Evolutionary conservation across 2,329 filamentous ascomycete species (phyloP), one percentile per base, ranked within the genome.

Genomic region (Claviceps sp.): DNA sequence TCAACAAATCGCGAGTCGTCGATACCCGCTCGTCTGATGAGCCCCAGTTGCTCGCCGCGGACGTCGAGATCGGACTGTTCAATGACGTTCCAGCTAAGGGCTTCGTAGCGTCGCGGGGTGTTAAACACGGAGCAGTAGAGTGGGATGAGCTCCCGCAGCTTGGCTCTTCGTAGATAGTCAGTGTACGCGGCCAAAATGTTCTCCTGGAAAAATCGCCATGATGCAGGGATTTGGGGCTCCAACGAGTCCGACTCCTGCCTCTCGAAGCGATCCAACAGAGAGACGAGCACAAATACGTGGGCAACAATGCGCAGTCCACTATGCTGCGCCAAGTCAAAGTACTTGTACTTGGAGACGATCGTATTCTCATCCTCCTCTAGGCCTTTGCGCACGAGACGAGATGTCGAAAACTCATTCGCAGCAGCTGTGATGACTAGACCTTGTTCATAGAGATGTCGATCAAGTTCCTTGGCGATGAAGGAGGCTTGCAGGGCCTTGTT

Each of bases 81-180:
- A 48, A 89, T 84, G 52, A 96, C 71, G 52, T 94, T 85, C 50
- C 81, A 78, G 53, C 84, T 87, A 48, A 98, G 75, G 16, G 84
- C 83, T 51, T 82, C 77, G 58, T 88, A 82, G 55, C 78, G 76
- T 56, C 84, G 77, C 13, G 79, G 72, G 6, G 74, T 70, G 9
- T 79, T 75, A 13, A 98, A 73, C 59, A 88, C 84, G 8, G 88
- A 88, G 56, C 87, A 90, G 65, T 98, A 98, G 1, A 95, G 72
- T 0, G 93, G 90, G 52, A 95, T 85, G 43, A 93, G 70, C 56
- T 91, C 84, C 54, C 85, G 81, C 51, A 93, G 79, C 37, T 82
- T 80, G 16, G 80, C 79, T 47, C 85, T 75, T 44, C 86, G 81
- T 40, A 98, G 70, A 55, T 86, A 83, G 59, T 86, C 85, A 52